phyloP scores from a whole-genome alignment of 805 yeast genomes.

The Candida maesae region DNA sequence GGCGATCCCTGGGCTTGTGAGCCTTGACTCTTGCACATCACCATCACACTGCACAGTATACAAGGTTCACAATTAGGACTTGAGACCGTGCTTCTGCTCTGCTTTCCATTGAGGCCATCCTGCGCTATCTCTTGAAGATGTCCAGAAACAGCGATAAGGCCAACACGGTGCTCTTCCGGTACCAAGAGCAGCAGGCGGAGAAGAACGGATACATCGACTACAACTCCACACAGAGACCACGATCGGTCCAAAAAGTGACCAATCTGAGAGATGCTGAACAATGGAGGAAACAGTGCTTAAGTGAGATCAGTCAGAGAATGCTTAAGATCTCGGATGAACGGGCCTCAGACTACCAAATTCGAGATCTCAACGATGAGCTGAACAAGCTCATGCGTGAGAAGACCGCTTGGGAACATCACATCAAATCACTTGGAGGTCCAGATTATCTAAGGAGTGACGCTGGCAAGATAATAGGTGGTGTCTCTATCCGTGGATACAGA shows the following conservation, averaged over 20 bases:
- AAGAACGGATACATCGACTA: constrained; percentile 57
- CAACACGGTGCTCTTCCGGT: constrained; percentile 63
- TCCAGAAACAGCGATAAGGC: constrained; percentile 76
- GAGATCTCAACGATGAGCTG: constrained; percentile 72
- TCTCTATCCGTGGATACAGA: constrained; percentile 29
- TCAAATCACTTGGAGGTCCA: constrained; percentile 69
- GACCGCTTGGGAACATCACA: constrained; percentile 74
- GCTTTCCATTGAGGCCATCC: no score
- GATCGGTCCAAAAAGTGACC: constrained; percentile 47
- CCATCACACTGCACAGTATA: no score
- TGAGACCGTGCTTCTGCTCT: no score
- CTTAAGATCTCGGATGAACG: constrained; percentile 61
- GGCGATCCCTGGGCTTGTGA: no score
- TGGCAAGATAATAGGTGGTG: constrained; percentile 20
- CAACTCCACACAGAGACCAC: constrained; percentile 58
- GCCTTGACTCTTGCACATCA: no score
- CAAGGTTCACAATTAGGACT: no score
- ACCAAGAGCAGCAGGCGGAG: constrained; percentile 57
- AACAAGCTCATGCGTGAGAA: constrained; percentile 66
- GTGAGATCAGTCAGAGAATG: constrained; percentile 60
- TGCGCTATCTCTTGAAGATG: no score
- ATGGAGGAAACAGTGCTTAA: constrained; percentile 59
- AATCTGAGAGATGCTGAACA: constrained; percentile 62
- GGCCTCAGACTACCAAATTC: constrained; percentile 54
- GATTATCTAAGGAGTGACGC: constrained; percentile 40